Evolutionary conservation across 805 yeast genomes (phyloP), one percentile per base, ranked within the genome.

Genomic region (Candida patagonica): DNA sequence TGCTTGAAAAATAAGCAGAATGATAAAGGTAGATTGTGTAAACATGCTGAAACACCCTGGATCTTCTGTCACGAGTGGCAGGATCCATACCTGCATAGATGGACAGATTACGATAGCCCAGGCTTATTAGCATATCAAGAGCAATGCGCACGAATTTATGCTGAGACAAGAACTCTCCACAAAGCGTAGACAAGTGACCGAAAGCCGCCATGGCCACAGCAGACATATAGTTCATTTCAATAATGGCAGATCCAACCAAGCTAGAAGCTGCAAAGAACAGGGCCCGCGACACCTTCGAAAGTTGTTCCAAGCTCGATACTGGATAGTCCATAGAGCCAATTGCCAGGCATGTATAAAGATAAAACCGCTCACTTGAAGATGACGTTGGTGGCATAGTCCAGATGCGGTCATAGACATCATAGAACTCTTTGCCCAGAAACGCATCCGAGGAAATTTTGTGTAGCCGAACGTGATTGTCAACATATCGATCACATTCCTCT

Each of bases 181-280:
- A 15, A 12, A 25, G 30, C n/a, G 26, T n/a, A 22, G 37, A 30
- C 8, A 38, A 16, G 21, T 30, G 41, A 22, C 26, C 41, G 20
- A 38, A 31, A 2, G 22, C 22, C 6, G 24, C 16, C 24, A 38
- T 12, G 8, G 31, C 41, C 4, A 15, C 12, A 6, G 29, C 36
- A 15, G 41, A 38, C 16, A 21, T 12, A 16, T 23, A 13, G n/a
- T 21, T 38, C 8, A 30, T 23, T 13, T 38, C 41, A 8, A 38
- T 29, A 12, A 38, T 21, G 15, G 36, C 36, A 30, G 41, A 20
- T 3, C 36, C 35, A 10, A 38, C 36, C 26, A 29, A 24, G 9
- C 37, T 31, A 13, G 36, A 30, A 16, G 41, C 35, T 17, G 36
- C 41, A 13, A 25, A 23, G 26, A 38, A 38, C 26, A 38, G 27